Evolutionary conservation across 1,139 yeast species (phyloP).

Genomic region (Pichia sp.): DNA sequence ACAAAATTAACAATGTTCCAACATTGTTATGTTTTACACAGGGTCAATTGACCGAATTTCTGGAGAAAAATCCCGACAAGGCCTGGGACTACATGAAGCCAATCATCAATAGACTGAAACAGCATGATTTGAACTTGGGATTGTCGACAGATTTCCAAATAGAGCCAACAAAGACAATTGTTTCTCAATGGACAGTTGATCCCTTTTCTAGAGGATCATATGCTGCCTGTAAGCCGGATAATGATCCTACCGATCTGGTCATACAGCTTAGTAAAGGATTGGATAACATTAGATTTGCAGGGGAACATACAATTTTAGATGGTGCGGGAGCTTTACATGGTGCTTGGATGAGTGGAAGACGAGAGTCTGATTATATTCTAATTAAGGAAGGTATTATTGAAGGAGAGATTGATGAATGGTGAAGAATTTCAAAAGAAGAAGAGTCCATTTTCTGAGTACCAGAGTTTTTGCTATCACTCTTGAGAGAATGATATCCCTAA

Average conservation of each 20-base stretch:
- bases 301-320: constrained; percentile 75
- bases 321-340: constrained; percentile 90
- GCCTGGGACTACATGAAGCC: constrained; percentile 40
- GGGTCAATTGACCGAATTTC: constrained; percentile 53
- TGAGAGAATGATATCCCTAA: too few species aligned
- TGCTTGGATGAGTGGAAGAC: constrained; percentile 64
- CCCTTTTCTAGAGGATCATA: constrained; percentile 70
- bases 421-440: background rate
- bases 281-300: constrained; percentile 60
- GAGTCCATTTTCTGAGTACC: too few species aligned
- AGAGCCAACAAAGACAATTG: constrained; percentile 42
- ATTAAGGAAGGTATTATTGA: constrained; percentile 21
- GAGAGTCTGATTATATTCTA: constrained; percentile 55
- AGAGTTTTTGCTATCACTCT: too few species aligned
- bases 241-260: constrained; percentile 54
- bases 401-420: constrained; percentile 15
- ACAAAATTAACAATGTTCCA: constrained; percentile 32
- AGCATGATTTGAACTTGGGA: constrained; percentile 1
- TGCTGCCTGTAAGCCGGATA: constrained; percentile 57
- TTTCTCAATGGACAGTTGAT: constrained; percentile 64
- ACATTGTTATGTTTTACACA: constrained; percentile 58
- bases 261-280: constrained; percentile 48
- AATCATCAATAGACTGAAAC: constrained; percentile 23
- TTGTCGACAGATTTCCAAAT: background rate
- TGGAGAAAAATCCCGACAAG: constrained; percentile 33